Conservation (phyloP, 345 rosid species). For the Brassica nigra region DNA sequence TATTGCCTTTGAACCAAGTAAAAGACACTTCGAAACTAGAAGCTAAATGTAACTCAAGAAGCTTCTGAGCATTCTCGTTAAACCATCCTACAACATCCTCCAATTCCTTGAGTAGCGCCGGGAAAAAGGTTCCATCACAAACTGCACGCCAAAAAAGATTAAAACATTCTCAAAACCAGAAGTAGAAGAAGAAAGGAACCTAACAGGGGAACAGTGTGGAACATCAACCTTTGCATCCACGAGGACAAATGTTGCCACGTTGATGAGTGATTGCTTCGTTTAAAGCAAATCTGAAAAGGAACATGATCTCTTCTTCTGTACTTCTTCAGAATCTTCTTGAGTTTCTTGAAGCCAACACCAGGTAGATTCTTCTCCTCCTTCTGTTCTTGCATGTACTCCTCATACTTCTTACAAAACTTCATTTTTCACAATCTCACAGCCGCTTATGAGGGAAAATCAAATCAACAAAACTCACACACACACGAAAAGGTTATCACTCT, state of each 20-base stretch:
- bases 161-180: background rate
- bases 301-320: constrained; percentile 54
- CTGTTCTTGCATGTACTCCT: too few relatives aligned
- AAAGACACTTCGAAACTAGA: constrained; percentile 65
- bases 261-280: background rate
- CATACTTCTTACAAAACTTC: constrained; percentile 70
- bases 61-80: constrained; percentile 56
- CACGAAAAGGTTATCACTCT: too few relatives aligned
- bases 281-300: constrained; percentile 34
- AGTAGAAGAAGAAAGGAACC: too few relatives aligned
- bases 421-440: constrained; percentile 33
- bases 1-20: constrained; percentile 70
- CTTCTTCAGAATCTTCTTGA: constrained; percentile 29
- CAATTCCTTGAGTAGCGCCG: constrained; percentile 63
- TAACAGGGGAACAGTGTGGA: too few relatives aligned
- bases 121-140: constrained; percentile 92
- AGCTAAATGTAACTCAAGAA: constrained; percentile 81
- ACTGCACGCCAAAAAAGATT: constrained; percentile 43
- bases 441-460: too few relatives aligned
- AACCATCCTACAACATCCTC: too few relatives aligned
- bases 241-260: constrained; percentile 48
- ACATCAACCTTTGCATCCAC: constrained; percentile 54
- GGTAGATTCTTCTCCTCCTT: too few relatives aligned
- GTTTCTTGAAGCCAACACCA: too few relatives aligned
- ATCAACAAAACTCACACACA: too few relatives aligned